Evolutionary conservation across 2,329 filamentous ascomycete species (phyloP).

Genomic region (Neofusicoccum kwambonambiense): DNA sequence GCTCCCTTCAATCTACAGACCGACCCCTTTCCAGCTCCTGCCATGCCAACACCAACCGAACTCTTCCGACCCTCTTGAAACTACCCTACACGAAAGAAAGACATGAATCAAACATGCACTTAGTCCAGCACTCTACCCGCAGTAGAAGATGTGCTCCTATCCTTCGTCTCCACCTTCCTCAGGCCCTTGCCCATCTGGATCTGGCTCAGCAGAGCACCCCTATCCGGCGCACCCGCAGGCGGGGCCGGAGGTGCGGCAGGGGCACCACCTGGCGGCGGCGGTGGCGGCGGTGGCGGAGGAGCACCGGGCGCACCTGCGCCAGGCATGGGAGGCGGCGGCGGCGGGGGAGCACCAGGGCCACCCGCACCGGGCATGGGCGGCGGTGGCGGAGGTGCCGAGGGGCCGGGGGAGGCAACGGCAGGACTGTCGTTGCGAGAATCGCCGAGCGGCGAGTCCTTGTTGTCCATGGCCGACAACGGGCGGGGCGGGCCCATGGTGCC

Average conservation of each 20-base stretch:
- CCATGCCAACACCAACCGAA: neutral
- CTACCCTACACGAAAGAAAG: neutral
- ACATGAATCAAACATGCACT: neutral
- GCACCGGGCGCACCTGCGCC: constrained; percentile 25
- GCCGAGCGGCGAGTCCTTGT: constrained; percentile 55
- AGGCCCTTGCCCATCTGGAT: constrained; percentile 78
- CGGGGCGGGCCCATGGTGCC: constrained; percentile 95
- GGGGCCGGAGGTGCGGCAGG: constrained; percentile 52
- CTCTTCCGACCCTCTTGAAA: neutral
- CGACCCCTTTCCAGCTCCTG: neutral
- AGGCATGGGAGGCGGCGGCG: constrained; percentile 49
- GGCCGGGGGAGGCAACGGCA: constrained; percentile 41
- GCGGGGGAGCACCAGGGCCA: constrained; percentile 40
- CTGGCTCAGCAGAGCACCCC: constrained; percentile 69
- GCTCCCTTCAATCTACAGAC: neutral
- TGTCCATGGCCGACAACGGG: constrained; percentile 78
- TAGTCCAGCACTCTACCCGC: constrained; percentile 68
- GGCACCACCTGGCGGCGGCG: constrained; percentile 24
- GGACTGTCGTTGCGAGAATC: constrained; percentile 37
- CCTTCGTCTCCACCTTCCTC: constrained; percentile 86
- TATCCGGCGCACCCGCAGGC: constrained; percentile 33
- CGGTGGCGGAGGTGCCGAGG: constrained; percentile 45
- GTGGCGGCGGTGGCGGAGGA: constrained; percentile 36
- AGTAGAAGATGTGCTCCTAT: constrained; percentile 70
- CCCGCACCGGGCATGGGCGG: constrained; percentile 31